These are phyloP conservation scores for Cicer arietinum DNA, from an alignment of 306 rosid genomes.

Conservation along the genomic window DNA sequence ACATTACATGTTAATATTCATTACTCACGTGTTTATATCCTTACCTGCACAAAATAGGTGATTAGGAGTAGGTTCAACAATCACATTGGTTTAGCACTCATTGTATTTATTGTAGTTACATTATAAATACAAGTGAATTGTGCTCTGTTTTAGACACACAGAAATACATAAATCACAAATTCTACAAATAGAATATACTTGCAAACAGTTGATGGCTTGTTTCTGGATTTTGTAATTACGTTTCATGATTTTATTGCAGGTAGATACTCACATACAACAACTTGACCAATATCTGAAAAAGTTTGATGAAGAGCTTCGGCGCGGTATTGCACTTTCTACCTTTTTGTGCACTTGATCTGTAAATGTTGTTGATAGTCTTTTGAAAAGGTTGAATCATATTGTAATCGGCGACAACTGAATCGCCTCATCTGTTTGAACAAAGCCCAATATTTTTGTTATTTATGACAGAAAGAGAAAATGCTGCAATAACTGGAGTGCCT, in stretches of 20 bases:
- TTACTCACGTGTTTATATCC: too few relatives aligned
- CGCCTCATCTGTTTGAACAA: constrained; percentile 13
- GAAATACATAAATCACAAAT: background rate
- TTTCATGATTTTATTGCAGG: constrained; percentile 61
- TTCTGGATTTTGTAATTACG: constrained; percentile 31
- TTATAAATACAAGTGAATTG: background rate
- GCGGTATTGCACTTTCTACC: constrained; percentile 58
- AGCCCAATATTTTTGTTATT: constrained; percentile 24
- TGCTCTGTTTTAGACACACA: background rate
- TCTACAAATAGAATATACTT: background rate
- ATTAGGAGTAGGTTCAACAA: background rate
- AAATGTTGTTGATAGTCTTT: constrained; percentile 1
- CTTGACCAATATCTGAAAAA: constrained; percentile 94
- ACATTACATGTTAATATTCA: background rate
- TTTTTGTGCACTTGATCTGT: constrained; percentile 31
- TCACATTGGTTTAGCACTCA: background rate
- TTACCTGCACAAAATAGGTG: background rate
- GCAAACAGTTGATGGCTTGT: constrained; percentile 17
- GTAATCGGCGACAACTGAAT: constrained; percentile 8
- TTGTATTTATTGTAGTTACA: background rate
- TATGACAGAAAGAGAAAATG: constrained; percentile 70
- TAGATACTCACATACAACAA: constrained; percentile 90
- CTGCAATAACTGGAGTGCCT: constrained; percentile 57
- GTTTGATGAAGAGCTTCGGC: constrained; percentile 83
- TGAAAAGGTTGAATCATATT: constrained; percentile 8